Percentiles rank a stretch among this genome's conserved stretches.
Evolutionary conservation across 352 stramenopile species (phyloP).

Genomic region (Globisporangium takayamanum): DNA sequence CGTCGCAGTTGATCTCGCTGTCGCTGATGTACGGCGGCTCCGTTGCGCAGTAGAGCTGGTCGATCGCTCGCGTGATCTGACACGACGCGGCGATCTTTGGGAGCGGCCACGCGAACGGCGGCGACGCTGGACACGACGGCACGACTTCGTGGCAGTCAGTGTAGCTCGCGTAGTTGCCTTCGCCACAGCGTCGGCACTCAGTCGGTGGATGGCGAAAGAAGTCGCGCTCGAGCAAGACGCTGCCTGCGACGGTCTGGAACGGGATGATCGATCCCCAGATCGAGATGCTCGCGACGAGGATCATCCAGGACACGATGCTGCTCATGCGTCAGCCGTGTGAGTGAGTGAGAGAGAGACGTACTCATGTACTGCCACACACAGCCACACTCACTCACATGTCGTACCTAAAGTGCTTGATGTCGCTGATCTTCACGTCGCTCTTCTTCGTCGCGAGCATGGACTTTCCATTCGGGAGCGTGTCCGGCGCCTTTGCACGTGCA

Average conservation of each 20-base stretch:
- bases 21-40: slow-evolving; percentile 31
- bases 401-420: slow-evolving; percentile 42
- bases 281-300: slow-evolving; percentile 54
- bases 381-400: background rate
- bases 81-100: slow-evolving; percentile 30
- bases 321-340: background rate
- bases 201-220: slow-evolving; percentile 31
- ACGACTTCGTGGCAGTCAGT: slow-evolving; percentile 38
- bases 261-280: slow-evolving; percentile 80
- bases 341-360: background rate
- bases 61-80: slow-evolving; percentile 21
- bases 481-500: slow-evolving; percentile 8
- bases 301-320: slow-evolving; percentile 61
- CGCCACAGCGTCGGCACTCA: slow-evolving; percentile 28
- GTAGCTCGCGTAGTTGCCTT: slow-evolving; percentile 32
- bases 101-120: slow-evolving; percentile 37
- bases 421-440: slow-evolving; percentile 21
- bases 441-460: slow-evolving; percentile 4
- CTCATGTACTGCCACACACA: too few species aligned
- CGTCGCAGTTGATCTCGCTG: slow-evolving; percentile 44
- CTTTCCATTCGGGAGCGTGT: slow-evolving; percentile 34
- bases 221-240: slow-evolving; percentile 72
- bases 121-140: slow-evolving; percentile 23
- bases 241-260: slow-evolving; percentile 80
- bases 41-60: slow-evolving; percentile 29